phyloP scores from a whole-genome alignment of 257 asterid genomes.

The Voacanga thouarsii region DNA sequence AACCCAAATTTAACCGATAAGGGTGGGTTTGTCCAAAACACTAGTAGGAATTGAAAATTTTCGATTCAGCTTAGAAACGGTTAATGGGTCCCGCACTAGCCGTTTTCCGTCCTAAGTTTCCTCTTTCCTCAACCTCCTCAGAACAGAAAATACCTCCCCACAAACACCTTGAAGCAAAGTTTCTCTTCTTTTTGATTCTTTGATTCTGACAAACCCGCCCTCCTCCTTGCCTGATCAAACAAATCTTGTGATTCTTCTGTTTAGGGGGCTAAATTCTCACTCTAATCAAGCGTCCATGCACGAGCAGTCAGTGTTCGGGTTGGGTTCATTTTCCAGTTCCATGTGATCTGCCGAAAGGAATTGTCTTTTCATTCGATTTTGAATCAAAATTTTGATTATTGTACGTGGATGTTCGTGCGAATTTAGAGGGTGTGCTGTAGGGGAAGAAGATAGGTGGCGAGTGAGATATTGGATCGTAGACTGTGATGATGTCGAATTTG shows the following conservation, averaged over 20 bases:
- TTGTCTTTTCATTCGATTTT: background rate
- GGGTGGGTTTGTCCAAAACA: no score
- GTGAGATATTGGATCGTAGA: background rate
- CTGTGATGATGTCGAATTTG: slow-evolving; percentile 57
- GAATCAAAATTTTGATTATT: slow-evolving; percentile 3
- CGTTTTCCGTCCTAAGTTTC: slow-evolving; percentile 25
- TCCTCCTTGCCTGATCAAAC: slow-evolving; percentile 16
- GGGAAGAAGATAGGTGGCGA: slow-evolving; percentile 18
- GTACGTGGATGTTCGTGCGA: background rate
- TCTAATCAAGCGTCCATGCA: slow-evolving; percentile 7
- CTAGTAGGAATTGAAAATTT: background rate
- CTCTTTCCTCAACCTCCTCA: slow-evolving; percentile 16
- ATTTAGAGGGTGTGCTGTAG: slow-evolving; percentile 20
- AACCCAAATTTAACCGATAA: no score
- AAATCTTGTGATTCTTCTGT: slow-evolving; percentile 1
- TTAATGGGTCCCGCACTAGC: slow-evolving; percentile 30
- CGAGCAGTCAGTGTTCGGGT: slow-evolving; percentile 16
- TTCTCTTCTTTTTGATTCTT: background rate
- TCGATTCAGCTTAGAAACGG: slow-evolving; percentile 11
- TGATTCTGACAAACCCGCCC: slow-evolving; percentile 22
- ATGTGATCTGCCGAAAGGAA: background rate
- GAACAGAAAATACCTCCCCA: background rate
- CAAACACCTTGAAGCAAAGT: no score
- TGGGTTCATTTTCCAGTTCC: slow-evolving; percentile 19
- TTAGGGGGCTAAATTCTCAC: background rate